phyloP scores from a whole-genome alignment of 2,329 filamentous ascomycete species.

The Cytospora mali region DNA sequence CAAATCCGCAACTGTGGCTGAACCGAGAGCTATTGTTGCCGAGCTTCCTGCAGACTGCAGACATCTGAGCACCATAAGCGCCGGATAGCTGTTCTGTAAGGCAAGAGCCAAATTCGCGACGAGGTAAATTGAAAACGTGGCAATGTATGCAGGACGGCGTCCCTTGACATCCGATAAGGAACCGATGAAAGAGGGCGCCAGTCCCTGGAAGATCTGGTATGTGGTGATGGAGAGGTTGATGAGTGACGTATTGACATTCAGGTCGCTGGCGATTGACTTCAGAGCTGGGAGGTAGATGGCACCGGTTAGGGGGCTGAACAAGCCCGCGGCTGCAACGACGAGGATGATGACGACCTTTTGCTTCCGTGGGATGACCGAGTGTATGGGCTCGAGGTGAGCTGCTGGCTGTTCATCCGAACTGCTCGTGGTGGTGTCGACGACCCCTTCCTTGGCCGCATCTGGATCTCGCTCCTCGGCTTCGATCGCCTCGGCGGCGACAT shows the following conservation, averaged over 20 bases:
- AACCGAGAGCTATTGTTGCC: slow-evolving; percentile 33
- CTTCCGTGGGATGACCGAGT: slow-evolving; percentile 17
- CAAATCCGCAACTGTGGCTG: slow-evolving; percentile 57
- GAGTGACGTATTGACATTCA: slow-evolving; percentile 43
- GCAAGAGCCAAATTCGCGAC: slow-evolving; percentile 51
- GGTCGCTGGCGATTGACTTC: slow-evolving; percentile 43
- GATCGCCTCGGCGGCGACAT: slow-evolving; percentile 7
- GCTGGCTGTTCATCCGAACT: neutral
- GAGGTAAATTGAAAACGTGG: slow-evolving; percentile 50
- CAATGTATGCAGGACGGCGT: slow-evolving; percentile 51
- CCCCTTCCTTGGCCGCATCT: neutral
- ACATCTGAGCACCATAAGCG: slow-evolving; percentile 52
- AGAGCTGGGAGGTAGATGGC: slow-evolving; percentile 45
- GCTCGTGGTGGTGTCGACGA: neutral
- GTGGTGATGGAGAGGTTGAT: slow-evolving; percentile 52
- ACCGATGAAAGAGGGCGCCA: slow-evolving; percentile 43
- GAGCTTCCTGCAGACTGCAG: slow-evolving; percentile 43
- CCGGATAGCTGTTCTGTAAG: slow-evolving; percentile 46
- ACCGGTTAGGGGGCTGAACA: slow-evolving; percentile 19
- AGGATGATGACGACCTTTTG: slow-evolving; percentile 12
- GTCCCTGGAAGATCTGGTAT: slow-evolving; percentile 31
- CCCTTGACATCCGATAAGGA: slow-evolving; percentile 24
- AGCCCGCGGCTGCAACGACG: slow-evolving; percentile 6
- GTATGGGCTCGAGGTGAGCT: neutral
- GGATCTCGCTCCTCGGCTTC: neutral